These are phyloP conservation scores for Proliferodiscus dingleyae DNA, from an alignment of 2,329 filamentous ascomycete species.

Conservation along the genomic window DNA sequence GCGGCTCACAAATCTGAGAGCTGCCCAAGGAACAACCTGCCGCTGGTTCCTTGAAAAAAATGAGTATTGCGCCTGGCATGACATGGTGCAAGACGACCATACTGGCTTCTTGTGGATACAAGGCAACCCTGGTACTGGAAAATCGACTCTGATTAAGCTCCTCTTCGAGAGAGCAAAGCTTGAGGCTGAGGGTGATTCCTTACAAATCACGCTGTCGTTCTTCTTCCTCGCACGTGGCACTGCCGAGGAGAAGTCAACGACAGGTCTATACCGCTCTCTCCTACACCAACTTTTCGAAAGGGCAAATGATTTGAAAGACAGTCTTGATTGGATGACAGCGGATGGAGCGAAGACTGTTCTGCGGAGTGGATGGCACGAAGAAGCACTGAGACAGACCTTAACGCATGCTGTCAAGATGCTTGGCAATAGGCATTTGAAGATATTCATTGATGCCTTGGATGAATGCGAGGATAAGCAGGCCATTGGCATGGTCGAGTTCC, in stretches of 20 bases:
- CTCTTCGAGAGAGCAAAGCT: slow-evolving; percentile 29
- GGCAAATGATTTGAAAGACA: slow-evolving; percentile 31
- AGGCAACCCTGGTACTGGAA: slow-evolving; percentile 42
- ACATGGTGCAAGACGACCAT: slow-evolving; percentile 29
- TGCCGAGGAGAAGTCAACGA: slow-evolving; percentile 39
- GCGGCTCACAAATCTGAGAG: slow-evolving; percentile 34
- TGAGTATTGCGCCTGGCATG: slow-evolving; percentile 36
- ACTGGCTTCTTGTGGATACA: slow-evolving; percentile 43
- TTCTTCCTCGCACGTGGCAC: slow-evolving; percentile 28
- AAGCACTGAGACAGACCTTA: slow-evolving; percentile 26
- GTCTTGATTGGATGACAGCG: slow-evolving; percentile 23
- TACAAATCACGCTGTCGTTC: slow-evolving; percentile 31
- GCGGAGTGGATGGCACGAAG: slow-evolving; percentile 26
- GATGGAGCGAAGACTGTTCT: slow-evolving; percentile 16
- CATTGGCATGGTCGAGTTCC: slow-evolving; percentile 17
- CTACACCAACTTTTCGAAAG: slow-evolving; percentile 41
- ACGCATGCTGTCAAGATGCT: slow-evolving; percentile 27
- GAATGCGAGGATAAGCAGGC: slow-evolving; percentile 17
- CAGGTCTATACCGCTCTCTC: slow-evolving; percentile 48
- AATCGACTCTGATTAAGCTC: slow-evolving; percentile 41
- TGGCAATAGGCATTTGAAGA: slow-evolving; percentile 25
- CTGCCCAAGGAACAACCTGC: slow-evolving; percentile 36
- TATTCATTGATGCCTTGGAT: slow-evolving; percentile 29
- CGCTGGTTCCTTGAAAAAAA: slow-evolving; percentile 36
- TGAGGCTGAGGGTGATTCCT: slow-evolving; percentile 16